These are phyloP conservation scores for Talaromyces piceae DNA, from an alignment of 2,329 filamentous ascomycete genomes.

Conservation along the genomic window DNA sequence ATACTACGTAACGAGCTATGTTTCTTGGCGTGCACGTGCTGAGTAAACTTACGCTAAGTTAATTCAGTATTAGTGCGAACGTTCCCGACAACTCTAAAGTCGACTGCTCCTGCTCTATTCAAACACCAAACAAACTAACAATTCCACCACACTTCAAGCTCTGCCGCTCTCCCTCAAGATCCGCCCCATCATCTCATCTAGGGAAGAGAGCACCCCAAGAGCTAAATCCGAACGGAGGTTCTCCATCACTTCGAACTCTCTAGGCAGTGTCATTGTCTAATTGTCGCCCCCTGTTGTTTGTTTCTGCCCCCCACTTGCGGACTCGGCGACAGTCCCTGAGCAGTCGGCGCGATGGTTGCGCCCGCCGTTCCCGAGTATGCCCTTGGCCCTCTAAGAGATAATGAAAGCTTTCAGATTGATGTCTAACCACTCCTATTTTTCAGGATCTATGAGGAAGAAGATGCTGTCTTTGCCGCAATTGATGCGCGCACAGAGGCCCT, in stretches of 20 bases:
- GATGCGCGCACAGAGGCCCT: conserved; percentile 89
- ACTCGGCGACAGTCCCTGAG: conserved; percentile 7
- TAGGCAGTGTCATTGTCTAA: not conserved
- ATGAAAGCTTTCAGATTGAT: conserved; percentile 14
- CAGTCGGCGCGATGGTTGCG: conserved; percentile 54
- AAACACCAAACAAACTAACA: not conserved
- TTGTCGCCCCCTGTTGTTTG: not conserved
- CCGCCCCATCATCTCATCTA: not conserved
- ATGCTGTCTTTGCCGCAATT: conserved; percentile 75
- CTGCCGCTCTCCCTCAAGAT: not conserved
- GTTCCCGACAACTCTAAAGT: no score
- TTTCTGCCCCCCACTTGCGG: not conserved
- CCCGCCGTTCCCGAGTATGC: conserved; percentile 70
- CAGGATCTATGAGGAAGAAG: conserved; percentile 88
- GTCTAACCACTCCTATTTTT: not conserved
- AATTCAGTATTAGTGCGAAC: no score
- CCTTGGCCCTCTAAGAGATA: conserved; percentile 21
- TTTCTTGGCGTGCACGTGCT: no score
- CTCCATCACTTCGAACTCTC: not conserved
- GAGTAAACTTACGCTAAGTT: no score
- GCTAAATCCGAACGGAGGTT: not conserved
- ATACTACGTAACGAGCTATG: no score
- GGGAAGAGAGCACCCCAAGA: not conserved
- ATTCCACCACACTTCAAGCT: no score
- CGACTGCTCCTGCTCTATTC: no score